Conservation (phyloP, 78 protist species). For the Chrysochromulina parva region DNA sequence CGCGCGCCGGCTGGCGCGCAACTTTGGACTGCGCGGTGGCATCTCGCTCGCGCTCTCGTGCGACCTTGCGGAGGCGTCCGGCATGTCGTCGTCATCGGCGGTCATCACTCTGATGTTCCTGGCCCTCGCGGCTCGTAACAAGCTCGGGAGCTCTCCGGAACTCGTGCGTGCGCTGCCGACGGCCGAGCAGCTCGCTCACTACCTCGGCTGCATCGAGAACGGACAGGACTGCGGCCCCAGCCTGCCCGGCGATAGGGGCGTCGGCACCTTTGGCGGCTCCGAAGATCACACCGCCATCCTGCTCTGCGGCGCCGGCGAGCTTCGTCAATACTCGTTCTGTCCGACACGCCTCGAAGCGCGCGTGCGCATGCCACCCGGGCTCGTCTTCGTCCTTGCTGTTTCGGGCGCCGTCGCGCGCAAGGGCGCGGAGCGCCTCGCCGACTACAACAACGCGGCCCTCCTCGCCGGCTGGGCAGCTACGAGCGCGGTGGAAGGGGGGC, state of each 20-base stretch:
- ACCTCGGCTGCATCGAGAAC: slow-evolving; percentile 29
- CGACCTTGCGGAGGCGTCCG: slow-evolving; percentile 12
- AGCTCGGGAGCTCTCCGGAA: too few relatives aligned
- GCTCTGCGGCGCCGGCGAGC: neutral
- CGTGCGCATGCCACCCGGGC: neutral
- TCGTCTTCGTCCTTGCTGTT: neutral
- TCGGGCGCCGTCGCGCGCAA: neutral
- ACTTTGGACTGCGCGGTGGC: neutral
- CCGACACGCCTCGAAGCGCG: neutral
- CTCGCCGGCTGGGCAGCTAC: neutral
- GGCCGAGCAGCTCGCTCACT: neutral
- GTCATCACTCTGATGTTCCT: neutral
- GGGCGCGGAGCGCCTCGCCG: neutral
- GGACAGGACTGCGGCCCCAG: neutral
- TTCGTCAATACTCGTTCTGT: neutral
- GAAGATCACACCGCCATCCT: slow-evolving; percentile 44
- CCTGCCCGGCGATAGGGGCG: slow-evolving; percentile 2
- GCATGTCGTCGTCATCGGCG: slow-evolving; percentile 8
- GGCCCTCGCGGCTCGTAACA: neutral
- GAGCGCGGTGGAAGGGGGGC: neutral
- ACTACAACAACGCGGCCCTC: slow-evolving; percentile 14
- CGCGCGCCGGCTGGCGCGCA: neutral
- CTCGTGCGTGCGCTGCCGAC: neutral
- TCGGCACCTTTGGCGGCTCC: slow-evolving; percentile 41
- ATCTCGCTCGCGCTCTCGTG: neutral